phyloP scores from a whole-genome alignment of 2,329 filamentous ascomycete species.

The Cordyceps fumosorosea region DNA sequence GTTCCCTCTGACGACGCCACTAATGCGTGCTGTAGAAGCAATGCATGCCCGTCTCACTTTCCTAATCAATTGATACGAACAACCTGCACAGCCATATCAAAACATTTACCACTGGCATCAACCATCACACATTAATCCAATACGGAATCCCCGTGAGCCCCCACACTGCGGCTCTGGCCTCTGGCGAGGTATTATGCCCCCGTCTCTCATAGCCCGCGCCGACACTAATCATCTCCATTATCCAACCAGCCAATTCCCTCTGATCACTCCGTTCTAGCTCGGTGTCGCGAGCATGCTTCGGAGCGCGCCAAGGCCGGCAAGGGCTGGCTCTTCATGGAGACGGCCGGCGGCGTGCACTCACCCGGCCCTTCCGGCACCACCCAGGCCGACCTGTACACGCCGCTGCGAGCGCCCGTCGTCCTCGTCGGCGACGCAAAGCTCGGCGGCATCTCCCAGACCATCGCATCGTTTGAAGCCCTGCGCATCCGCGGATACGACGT shows the following conservation, averaged over 20 bases:
- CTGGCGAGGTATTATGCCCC: constrained; percentile 32
- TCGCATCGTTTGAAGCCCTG: constrained; percentile 74
- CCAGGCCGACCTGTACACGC: constrained; percentile 71
- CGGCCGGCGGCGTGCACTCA: constrained; percentile 75
- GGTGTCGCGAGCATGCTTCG: constrained; percentile 39
- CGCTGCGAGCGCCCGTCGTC: constrained; percentile 65
- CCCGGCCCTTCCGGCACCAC: constrained; percentile 69
- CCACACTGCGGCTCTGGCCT: constrained; percentile 58
- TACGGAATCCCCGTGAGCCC: constrained; percentile 71
- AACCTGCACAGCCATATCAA: constrained; percentile 52
- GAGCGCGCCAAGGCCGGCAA: constrained; percentile 34
- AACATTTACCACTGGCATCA: constrained; percentile 47
- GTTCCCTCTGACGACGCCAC: background rate
- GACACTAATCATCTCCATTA: constrained; percentile 9
- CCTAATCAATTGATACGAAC: background rate
- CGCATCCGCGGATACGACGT: constrained; percentile 73
- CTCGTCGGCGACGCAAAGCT: constrained; percentile 69
- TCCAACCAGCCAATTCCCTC: constrained; percentile 39
- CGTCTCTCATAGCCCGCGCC: background rate
- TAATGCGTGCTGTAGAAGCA: constrained; percentile 2
- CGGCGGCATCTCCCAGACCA: constrained; percentile 74
- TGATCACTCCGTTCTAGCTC: constrained; percentile 42
- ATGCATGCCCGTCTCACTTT: background rate
- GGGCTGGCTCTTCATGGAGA: constrained; percentile 68
- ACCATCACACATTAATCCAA: constrained; percentile 55